A percentile compares a stretch with the other conserved stretches of the same genome.
These are phyloP conservation scores for Zalaria sp. DNA, from an alignment of 2,329 filamentous ascomycete species.

Conservation along the genomic window DNA sequence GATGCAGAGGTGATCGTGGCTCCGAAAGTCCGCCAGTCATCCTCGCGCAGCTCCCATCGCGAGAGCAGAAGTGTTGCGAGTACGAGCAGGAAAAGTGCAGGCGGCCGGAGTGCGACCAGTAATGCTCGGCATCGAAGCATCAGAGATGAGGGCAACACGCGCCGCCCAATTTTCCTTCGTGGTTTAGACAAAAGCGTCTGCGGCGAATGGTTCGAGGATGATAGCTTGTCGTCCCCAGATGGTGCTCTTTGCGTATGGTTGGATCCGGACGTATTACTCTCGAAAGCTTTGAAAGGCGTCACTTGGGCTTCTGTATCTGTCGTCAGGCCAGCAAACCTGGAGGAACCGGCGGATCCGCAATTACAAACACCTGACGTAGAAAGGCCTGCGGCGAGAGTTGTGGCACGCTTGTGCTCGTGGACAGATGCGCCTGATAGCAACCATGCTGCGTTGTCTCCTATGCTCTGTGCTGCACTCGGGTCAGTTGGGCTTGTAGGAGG, in stretches of 20 bases:
- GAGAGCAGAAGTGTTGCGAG: conserved; percentile 71
- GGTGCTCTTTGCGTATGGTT: conserved; percentile 66
- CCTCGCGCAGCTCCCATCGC: conserved; percentile 45
- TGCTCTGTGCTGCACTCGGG: conserved; percentile 61
- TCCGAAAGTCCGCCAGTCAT: conserved; percentile 61
- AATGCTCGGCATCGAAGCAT: conserved; percentile 47
- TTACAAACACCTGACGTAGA: conserved; percentile 48
- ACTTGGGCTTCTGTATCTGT: conserved; percentile 73
- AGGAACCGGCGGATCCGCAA: conserved; percentile 57
- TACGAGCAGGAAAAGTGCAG: conserved; percentile 59
- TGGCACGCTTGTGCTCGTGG: conserved; percentile 68
- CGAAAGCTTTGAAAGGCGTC: conserved; percentile 59
- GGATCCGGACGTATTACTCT: conserved; percentile 60
- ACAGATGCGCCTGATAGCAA: conserved; percentile 73
- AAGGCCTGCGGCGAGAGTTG: conserved; percentile 48
- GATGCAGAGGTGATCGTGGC: conserved; percentile 96
- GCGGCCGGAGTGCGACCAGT: conserved; percentile 57
- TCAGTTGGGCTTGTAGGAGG: conserved; percentile 66
- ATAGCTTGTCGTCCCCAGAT: conserved; percentile 34
- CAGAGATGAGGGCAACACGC: conserved; percentile 50
- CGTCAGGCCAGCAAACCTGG: conserved; percentile 66
- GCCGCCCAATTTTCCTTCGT: conserved; percentile 59
- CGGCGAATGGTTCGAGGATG: conserved; percentile 57
- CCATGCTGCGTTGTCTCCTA: conserved; percentile 63
- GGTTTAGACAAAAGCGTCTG: conserved; percentile 60